These are phyloP conservation scores for Effrenium voratum DNA, from an alignment of 73 alveolate species.

Conservation along the genomic window DNA sequence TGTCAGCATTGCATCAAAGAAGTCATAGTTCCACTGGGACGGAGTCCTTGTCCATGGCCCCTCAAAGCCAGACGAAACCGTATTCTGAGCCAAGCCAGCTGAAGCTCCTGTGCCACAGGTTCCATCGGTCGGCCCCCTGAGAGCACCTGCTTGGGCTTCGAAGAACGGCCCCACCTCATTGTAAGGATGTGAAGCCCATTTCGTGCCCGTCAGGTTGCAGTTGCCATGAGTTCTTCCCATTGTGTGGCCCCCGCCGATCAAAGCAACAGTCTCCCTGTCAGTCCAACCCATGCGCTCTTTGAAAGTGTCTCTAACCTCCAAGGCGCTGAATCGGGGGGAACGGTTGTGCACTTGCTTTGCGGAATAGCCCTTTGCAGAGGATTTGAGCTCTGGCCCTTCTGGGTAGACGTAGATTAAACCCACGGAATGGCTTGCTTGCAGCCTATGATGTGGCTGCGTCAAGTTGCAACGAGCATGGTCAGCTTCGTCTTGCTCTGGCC, in stretches of 20 bases:
- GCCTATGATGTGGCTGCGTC: conserved; percentile 44
- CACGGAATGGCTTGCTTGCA: conserved; percentile 80
- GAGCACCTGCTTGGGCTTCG: conserved; percentile 44
- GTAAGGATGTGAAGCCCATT: conserved; percentile 58
- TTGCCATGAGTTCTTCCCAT: conserved; percentile 93
- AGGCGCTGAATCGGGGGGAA: conserved; percentile 53
- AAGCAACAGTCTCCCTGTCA: conserved; percentile 94
- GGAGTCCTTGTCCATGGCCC: conserved; percentile 86
- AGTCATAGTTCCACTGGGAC: conserved; percentile 68
- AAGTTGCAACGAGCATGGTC: conserved; percentile 81
- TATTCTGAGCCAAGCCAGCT: conserved; percentile 61
- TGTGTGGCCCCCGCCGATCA: conserved; percentile 95
- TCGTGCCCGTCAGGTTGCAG: conserved; percentile 88
- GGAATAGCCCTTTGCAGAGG: neutral
- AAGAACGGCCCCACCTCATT: conserved; percentile 68
- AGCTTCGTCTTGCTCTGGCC: conserved; percentile 49
- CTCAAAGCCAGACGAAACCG: conserved; percentile 83
- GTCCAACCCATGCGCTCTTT: conserved; percentile 91
- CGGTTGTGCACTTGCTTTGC: conserved; percentile 31
- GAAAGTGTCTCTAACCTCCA: conserved; percentile 89
- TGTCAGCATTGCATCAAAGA: conserved; percentile 71
- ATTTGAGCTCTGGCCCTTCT: conserved; percentile 67
- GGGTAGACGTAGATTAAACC: conserved; percentile 79
- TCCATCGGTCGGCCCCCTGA: conserved; percentile 82
- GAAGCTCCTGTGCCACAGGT: conserved; percentile 59